These are phyloP conservation scores for Globisporangium viniferum DNA, from an alignment of 352 stramenopile species.

Conservation along the genomic window DNA sequence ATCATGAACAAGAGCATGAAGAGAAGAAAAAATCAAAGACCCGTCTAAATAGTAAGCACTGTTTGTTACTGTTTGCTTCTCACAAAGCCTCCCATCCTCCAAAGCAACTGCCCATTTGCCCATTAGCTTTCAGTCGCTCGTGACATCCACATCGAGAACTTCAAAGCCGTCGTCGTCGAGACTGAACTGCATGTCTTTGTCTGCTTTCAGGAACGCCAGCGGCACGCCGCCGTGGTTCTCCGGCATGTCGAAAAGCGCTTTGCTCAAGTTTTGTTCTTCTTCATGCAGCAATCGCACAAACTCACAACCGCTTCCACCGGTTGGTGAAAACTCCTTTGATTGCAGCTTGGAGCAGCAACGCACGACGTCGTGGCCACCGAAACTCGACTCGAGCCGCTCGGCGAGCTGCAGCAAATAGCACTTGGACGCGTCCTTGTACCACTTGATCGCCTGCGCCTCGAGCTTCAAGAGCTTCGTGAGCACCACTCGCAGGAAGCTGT, in stretches of 20 bases:
- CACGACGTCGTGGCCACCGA: conserved; percentile 41
- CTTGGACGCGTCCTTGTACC: conserved; percentile 62
- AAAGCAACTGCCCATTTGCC: background rate
- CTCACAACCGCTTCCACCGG: conserved; percentile 18
- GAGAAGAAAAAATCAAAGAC: background rate
- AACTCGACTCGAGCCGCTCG: conserved; percentile 37
- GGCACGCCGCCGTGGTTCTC: conserved; percentile 74
- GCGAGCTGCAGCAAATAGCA: conserved; percentile 74
- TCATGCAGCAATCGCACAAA: conserved; percentile 51
- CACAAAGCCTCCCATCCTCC: background rate
- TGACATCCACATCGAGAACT: conserved; percentile 39
- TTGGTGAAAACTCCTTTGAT: conserved; percentile 1
- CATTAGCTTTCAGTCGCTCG: background rate
- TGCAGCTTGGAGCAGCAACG: conserved; percentile 39
- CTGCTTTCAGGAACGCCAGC: conserved; percentile 59
- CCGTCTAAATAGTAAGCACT: conserved; percentile 7
- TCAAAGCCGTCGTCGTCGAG: conserved; percentile 83
- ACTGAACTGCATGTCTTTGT: conserved; percentile 71
- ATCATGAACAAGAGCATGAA: background rate
- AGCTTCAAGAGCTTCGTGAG: conserved; percentile 65
- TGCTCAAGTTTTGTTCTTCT: conserved; percentile 45
- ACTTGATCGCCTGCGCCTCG: conserved; percentile 62
- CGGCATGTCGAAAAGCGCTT: conserved; percentile 66
- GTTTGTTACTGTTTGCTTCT: background rate
- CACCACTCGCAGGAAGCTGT: conserved; percentile 44